A percentile compares a stretch with the other conserved stretches of the same genome.
Evolutionary conservation across 768 basidiomycete genomes (phyloP).

Genomic region (Hypholoma sublateritium): DNA sequence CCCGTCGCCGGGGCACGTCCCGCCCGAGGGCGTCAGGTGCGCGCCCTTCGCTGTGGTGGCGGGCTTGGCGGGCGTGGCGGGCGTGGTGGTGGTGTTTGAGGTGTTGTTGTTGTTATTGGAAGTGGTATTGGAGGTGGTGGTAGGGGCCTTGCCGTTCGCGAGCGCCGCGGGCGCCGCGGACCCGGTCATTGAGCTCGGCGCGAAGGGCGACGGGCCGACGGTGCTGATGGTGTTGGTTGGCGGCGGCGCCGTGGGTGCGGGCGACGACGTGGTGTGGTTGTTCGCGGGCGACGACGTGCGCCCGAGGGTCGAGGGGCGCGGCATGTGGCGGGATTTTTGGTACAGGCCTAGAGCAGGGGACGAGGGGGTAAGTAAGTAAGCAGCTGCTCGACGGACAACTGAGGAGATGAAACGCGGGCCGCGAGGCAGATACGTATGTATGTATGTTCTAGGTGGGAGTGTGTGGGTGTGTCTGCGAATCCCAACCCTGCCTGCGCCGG

Average conservation of each 20-base stretch:
- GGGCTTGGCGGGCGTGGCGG: no score
- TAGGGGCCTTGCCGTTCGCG: slow-evolving; percentile 19
- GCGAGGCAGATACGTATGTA: background rate
- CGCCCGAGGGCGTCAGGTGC: slow-evolving; percentile 29
- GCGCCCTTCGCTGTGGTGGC: slow-evolving; percentile 16
- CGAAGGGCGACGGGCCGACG: slow-evolving; percentile 35
- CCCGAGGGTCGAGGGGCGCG: slow-evolving; percentile 64
- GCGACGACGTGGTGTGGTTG: slow-evolving; percentile 25
- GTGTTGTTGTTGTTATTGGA: no score
- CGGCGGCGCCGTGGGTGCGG: slow-evolving; percentile 18
- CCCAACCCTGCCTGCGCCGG: no score
- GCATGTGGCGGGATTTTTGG: slow-evolving; percentile 79
- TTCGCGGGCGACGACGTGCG: slow-evolving; percentile 34
- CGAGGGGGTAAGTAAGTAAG: slow-evolving; percentile 21
- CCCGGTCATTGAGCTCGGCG: slow-evolving; percentile 23
- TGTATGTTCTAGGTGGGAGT: no score
- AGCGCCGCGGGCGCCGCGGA: slow-evolving; percentile 17
- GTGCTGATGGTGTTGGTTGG: slow-evolving; percentile 13
- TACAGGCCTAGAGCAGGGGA: slow-evolving; percentile 63
- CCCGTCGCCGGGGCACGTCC: slow-evolving; percentile 98
- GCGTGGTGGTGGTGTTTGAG: no score
- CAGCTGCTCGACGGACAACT: background rate
- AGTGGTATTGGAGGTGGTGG: no score
- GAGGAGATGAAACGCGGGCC: slow-evolving; percentile 4
- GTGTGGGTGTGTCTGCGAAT: no score